These are phyloP conservation scores for Aphanomyces stellatus DNA, from an alignment of 352 stramenopile species.

Conservation along the genomic window DNA sequence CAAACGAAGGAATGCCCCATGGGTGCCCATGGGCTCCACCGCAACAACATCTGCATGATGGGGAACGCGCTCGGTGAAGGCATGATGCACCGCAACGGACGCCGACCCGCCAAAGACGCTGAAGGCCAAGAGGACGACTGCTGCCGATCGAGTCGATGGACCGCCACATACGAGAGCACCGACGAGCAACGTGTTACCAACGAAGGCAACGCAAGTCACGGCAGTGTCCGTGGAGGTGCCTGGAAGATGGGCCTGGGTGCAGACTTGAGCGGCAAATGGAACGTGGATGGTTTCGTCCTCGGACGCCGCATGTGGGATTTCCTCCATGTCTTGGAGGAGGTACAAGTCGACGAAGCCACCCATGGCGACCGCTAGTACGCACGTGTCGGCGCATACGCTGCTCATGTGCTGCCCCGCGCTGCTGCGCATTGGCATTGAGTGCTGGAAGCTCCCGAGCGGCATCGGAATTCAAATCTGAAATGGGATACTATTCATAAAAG, in stretches of 20 bases:
- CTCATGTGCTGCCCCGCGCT: neutral
- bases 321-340: neutral
- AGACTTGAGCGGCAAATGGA: neutral
- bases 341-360: slow-evolving; percentile 4
- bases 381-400: neutral
- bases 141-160: neutral
- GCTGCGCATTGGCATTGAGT: neutral
- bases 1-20: neutral
- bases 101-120: neutral
- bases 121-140: neutral
- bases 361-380: neutral
- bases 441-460: neutral
- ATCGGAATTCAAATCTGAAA: neutral
- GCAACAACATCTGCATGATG: neutral
- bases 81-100: neutral
- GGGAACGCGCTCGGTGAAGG: neutral
- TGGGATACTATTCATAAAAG: too few relatives aligned
- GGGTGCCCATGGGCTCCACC: neutral
- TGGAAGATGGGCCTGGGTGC: neutral
- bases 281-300: neutral
- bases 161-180: neutral
- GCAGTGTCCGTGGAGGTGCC: neutral
- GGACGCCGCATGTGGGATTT: neutral
- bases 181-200: neutral
- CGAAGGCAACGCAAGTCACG: neutral